Evolutionary conservation across 1,284 basidiomycete species (phyloP).

Genomic region (Pseudozyma thailandica): DNA sequence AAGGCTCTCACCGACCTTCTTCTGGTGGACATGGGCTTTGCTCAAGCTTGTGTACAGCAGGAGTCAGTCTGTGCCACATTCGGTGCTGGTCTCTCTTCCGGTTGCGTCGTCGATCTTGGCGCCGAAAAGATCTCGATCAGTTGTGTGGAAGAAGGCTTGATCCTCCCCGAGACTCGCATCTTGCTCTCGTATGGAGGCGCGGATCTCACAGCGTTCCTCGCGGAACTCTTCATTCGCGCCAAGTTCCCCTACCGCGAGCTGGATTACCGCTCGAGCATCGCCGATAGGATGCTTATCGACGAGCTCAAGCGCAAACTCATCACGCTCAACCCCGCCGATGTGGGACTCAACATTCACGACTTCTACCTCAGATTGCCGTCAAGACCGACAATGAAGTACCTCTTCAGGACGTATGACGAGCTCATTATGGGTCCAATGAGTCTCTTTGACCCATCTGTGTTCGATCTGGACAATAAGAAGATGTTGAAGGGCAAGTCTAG

Average conservation of each 20-base stretch:
- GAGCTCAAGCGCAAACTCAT: slow-evolving; percentile 61
- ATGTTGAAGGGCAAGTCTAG: slow-evolving; percentile 31
- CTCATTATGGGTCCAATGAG: slow-evolving; percentile 92
- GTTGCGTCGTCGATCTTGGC: slow-evolving; percentile 95
- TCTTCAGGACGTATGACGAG: slow-evolving; percentile 92
- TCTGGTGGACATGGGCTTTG: slow-evolving; percentile 78
- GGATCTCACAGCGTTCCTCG: slow-evolving; percentile 89
- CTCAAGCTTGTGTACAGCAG: slow-evolving; percentile 62
- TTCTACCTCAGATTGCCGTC: slow-evolving; percentile 78
- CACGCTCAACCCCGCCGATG: slow-evolving; percentile 64
- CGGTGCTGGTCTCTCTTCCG: slow-evolving; percentile 91
- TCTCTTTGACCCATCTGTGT: slow-evolving; percentile 89
- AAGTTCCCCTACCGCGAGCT: slow-evolving; percentile 88
- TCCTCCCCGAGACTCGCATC: slow-evolving; percentile 88
- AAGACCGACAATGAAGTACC: slow-evolving; percentile 84
- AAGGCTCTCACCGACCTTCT: slow-evolving; percentile 82
- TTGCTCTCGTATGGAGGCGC: slow-evolving; percentile 88
- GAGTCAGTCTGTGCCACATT: slow-evolving; percentile 90
- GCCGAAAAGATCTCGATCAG: slow-evolving; percentile 85
- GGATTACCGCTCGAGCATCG: slow-evolving; percentile 69
- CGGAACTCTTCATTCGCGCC: slow-evolving; percentile 81
- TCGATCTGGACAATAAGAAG: slow-evolving; percentile 84
- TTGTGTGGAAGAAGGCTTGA: slow-evolving; percentile 93
- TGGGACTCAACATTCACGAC: slow-evolving; percentile 74
- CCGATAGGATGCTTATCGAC: slow-evolving; percentile 59